These are phyloP conservation scores for Globisporangium viniferum DNA, from an alignment of 352 stramenopile species.

Conservation along the genomic window DNA sequence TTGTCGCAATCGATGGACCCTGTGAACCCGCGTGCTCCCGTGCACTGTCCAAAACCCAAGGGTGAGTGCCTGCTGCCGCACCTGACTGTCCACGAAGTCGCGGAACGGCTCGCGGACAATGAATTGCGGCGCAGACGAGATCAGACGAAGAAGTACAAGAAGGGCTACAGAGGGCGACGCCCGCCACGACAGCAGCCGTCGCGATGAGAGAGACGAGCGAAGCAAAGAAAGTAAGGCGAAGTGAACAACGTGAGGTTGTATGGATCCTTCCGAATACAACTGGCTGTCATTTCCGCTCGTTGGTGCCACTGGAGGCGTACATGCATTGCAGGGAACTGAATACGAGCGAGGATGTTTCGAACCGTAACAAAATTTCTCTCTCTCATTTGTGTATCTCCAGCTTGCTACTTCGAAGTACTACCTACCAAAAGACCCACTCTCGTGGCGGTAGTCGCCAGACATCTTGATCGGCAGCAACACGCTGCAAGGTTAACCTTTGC, in stretches of 20 bases:
- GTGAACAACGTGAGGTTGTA: not conserved
- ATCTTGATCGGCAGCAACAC: not conserved
- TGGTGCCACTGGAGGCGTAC: too few relatives aligned
- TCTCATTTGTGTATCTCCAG: not conserved
- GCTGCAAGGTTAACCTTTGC: too few relatives aligned
- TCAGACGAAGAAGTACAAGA: slow-evolving; percentile 19
- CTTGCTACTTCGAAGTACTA: not conserved
- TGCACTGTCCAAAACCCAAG: slow-evolving; percentile 35
- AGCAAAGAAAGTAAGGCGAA: not conserved
- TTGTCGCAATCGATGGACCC: slow-evolving; percentile 18
- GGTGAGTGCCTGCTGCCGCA: slow-evolving; percentile 41
- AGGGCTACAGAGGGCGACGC: not conserved
- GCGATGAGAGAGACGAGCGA: not conserved
- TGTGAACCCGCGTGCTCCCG: slow-evolving; percentile 15
- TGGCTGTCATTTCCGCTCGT: not conserved
- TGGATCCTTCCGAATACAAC: not conserved
- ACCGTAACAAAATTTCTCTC: not conserved
- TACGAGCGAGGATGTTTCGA: too few relatives aligned
- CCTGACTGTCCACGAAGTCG: slow-evolving; percentile 46
- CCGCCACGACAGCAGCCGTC: not conserved
- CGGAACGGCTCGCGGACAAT: slow-evolving; percentile 48
- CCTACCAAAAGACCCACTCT: not conserved
- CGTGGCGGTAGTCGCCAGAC: not conserved
- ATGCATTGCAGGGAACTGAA: too few relatives aligned
- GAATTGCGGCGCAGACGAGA: slow-evolving; percentile 26